Evolutionary conservation across 768 basidiomycete genomes (phyloP).

Genomic region (Termitomyces sp.): DNA sequence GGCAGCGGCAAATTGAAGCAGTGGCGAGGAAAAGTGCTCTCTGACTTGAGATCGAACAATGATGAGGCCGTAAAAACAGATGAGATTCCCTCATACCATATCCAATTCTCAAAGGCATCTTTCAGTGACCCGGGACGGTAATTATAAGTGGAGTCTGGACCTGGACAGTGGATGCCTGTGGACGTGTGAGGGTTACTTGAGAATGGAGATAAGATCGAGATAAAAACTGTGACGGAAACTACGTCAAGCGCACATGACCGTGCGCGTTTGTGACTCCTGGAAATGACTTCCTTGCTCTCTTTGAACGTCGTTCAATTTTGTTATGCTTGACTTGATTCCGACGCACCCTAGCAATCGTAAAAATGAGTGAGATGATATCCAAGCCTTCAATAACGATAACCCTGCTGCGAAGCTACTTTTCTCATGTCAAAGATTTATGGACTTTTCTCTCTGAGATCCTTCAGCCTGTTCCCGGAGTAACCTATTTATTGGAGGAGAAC

Average conservation of each 20-base stretch:
- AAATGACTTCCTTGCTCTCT: no score
- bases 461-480: slow-evolving; percentile 1
- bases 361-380: not conserved
- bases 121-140: not conserved
- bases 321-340: not conserved
- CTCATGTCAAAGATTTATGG: slow-evolving; percentile 30
- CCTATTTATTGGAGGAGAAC: slow-evolving; percentile 6
- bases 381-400: slow-evolving; percentile 13
- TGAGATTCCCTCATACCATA: slow-evolving; percentile 29
- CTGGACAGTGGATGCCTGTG: not conserved
- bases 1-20: slow-evolving; percentile 74
- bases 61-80: not conserved
- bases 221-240: not conserved
- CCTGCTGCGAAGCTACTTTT: slow-evolving; percentile 40
- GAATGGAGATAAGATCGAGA: not conserved
- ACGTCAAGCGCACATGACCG: not conserved
- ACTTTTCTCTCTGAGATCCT: slow-evolving; percentile 35
- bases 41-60: slow-evolving; percentile 39
- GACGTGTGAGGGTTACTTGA: not conserved
- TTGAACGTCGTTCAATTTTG: not conserved
- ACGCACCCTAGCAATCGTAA: not conserved
- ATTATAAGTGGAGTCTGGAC: not conserved
- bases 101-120: slow-evolving; percentile 38
- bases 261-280: slow-evolving; percentile 9
- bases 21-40: slow-evolving; percentile 89